Evolutionary conservation across 305 asterid species (phyloP), one percentile per base, ranked within the genome.

Genomic region (Petunia hybrid): DNA sequence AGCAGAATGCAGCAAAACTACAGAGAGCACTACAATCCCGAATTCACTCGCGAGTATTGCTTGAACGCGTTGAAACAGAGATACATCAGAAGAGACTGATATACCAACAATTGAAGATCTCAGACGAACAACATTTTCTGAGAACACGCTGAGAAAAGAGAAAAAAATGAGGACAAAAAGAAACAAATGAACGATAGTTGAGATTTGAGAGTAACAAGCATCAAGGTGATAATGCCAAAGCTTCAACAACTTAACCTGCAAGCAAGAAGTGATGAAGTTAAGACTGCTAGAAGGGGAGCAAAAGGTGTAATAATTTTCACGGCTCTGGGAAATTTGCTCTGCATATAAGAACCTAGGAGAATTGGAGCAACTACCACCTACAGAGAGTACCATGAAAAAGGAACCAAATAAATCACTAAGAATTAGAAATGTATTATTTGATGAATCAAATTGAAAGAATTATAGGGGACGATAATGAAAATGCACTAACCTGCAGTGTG

Each of bases 301-400:
- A 91, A 90, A 39, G 97, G 97, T 9, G 81, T 86, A 68, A 85
- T 6, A 13, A 77, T 73, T 88, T 89, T 92, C 80, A 93, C 95
- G 14, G 86, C 85, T 83, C 84, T 64, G 42, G 97, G 95, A 61
- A 90, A 93, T 48, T 86, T 83, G 77, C 89, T 92, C 87, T 95
- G 97, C 65, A 95, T 80, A 71, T 87, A 90, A 56, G 97, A 91
- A 78, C 99, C 98, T 14, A 95, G 84, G 77, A 95, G 90, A 85
- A 95, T 90, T 9, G 97, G 99, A 86, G 95, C 95, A 81, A 95
- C 98, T 38, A 93, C 99, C 83, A 95, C 98, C 99, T 95, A 77
- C 22, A 86, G 65, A 63, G 13, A 46, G 77, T n/a, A 45, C 57
- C 55, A n/a, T 62, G 40, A 80, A 78, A 16, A 46, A 3, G 9